Evolutionary conservation across 83 land plant species (phyloP).

Genomic region (Diphasiastrum complanatum): DNA sequence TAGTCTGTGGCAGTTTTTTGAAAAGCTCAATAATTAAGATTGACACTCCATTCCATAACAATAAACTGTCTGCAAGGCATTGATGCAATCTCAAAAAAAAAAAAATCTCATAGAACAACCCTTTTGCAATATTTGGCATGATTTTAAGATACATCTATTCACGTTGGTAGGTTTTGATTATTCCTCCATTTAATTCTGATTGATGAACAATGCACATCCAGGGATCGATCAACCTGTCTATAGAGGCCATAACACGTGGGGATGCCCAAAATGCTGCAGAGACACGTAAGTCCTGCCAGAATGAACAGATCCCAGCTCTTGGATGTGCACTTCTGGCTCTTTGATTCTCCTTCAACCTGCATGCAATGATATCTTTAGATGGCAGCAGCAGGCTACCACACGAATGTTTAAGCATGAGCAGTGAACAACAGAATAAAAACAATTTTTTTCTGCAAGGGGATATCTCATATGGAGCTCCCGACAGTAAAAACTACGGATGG

Average conservation of each 20-base stretch:
- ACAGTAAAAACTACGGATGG: too few relatives aligned
- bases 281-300: conserved; percentile 4
- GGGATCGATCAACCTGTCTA: conserved; percentile 11
- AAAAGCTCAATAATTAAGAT: not conserved
- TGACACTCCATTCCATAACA: not conserved
- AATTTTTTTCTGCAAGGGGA: too few relatives aligned
- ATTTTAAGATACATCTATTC: too few relatives aligned
- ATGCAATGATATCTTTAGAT: not conserved
- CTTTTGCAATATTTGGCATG: too few relatives aligned
- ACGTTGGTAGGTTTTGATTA: not conserved
- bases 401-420: too few relatives aligned
- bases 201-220: not conserved
- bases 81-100: not conserved
- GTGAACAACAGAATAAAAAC: too few relatives aligned
- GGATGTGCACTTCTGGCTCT: not conserved
- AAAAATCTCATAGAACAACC: too few relatives aligned
- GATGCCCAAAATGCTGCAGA: conserved; percentile 14
- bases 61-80: not conserved
- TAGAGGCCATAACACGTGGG: conserved; percentile 18
- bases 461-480: too few relatives aligned
- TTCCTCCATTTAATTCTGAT: not conserved
- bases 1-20: conserved; percentile 3
- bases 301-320: conserved; percentile 8
- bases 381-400: not conserved
- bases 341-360: not conserved